These are phyloP conservation scores for Gynandropsis gynandra DNA, from an alignment of 345 rosid genomes.

Conservation along the genomic window DNA sequence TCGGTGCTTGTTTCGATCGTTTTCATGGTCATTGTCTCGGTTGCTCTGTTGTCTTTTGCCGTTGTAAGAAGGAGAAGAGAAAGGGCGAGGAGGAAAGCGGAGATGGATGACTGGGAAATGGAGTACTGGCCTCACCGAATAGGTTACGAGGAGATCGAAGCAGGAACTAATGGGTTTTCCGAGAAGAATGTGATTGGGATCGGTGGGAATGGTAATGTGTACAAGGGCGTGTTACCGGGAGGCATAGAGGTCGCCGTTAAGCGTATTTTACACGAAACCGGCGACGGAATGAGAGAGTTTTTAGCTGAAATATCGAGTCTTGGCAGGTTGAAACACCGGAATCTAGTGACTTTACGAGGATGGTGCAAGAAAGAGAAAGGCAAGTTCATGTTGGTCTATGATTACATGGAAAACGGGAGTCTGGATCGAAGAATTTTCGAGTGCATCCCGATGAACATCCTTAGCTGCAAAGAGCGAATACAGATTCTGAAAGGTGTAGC, in stretches of 20 bases:
- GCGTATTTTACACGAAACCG: slow-evolving; percentile 53
- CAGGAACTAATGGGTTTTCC: slow-evolving; percentile 47
- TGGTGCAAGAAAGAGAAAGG: slow-evolving; percentile 80
- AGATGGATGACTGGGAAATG: slow-evolving; percentile 80
- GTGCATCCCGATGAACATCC: slow-evolving; percentile 26
- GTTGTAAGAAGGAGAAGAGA: slow-evolving; percentile 42
- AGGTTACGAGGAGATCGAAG: slow-evolving; percentile 47
- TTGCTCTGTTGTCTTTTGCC: slow-evolving; percentile 22
- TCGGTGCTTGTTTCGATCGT: slow-evolving; percentile 34
- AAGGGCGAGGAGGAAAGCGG: slow-evolving; percentile 42
- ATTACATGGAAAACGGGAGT: slow-evolving; percentile 79
- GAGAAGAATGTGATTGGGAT: slow-evolving; percentile 65
- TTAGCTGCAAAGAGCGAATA: slow-evolving; percentile 46
- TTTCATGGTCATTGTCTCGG: slow-evolving; percentile 28
- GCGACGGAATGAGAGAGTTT: slow-evolving; percentile 55
- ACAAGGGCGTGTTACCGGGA: slow-evolving; percentile 61
- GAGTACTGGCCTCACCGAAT: slow-evolving; percentile 88
- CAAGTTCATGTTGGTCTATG: slow-evolving; percentile 62
- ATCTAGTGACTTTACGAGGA: slow-evolving; percentile 59
- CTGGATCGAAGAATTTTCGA: slow-evolving; percentile 52
- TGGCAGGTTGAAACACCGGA: slow-evolving; percentile 65
- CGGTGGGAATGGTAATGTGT: slow-evolving; percentile 77
- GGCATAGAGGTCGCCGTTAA: slow-evolving; percentile 61
- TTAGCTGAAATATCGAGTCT: slow-evolving; percentile 73
- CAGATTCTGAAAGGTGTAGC: slow-evolving; percentile 59